Conservation (phyloP, 2,329 filamentous ascomycete species). For the Biscogniauxia sp. region DNA sequence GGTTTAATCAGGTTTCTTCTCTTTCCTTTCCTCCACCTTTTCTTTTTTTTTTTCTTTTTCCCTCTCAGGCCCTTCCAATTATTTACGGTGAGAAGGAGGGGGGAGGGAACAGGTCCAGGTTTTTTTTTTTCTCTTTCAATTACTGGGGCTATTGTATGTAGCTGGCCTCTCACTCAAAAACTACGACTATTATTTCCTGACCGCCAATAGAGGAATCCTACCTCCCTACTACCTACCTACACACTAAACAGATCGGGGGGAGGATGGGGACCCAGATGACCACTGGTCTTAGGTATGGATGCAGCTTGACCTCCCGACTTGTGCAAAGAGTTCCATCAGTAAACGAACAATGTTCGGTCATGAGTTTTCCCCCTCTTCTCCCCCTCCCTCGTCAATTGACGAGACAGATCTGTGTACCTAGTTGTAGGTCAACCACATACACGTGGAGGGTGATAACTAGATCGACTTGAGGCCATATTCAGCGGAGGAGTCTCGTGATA, state of each 20-base stretch:
- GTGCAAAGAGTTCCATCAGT: constrained; percentile 1
- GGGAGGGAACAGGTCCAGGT: background rate
- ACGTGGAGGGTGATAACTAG: constrained; percentile 10
- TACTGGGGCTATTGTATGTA: background rate
- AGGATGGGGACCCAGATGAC: background rate
- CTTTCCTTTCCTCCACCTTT: background rate
- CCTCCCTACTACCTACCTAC: background rate
- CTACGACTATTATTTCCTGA: constrained; percentile 3
- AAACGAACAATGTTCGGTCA: background rate
- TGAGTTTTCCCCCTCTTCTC: background rate
- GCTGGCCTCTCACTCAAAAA: background rate
- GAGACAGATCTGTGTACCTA: background rate
- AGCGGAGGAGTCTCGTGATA: constrained; percentile 10
- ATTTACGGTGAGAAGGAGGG: background rate
- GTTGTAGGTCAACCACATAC: constrained; percentile 3
- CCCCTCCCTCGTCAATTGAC: background rate
- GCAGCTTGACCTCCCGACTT: constrained; percentile 13
- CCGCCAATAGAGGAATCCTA: background rate
- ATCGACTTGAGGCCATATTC: constrained; percentile 2
- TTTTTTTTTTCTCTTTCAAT: background rate
- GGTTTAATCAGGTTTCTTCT: background rate
- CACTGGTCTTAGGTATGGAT: constrained; percentile 18
- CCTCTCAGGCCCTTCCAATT: background rate
- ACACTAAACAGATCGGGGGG: background rate
- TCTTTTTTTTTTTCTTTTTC: background rate